Base-by-base conservation (phyloP, 495 filamentous ascomycete species). In the Penicillium taxi region DNA sequence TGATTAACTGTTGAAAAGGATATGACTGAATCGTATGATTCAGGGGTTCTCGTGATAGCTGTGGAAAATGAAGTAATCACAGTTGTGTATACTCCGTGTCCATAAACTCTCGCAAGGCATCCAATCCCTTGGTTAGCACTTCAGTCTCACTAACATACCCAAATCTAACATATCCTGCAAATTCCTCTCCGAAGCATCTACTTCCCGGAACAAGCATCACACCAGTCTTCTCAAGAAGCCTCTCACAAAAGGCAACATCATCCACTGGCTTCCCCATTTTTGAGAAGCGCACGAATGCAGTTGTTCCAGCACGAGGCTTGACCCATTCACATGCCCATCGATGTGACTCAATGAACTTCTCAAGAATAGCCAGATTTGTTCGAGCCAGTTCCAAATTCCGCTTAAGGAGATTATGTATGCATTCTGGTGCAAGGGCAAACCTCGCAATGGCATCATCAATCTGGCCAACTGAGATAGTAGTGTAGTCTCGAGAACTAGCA, bases 201-300 rank as follows among this genome's bases (percentile, higher is more conserved):
- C 78, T 76, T 0, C 78, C 89, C 1, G 89, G 87, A 12, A 86
- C 60, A 48, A 93, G 69, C 72, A 94, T 70, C n/a, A 90, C 83
- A 8, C 84, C 84, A 0, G 69, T 78, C 55, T 78, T 73, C 35
- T 81, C 74, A 13, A 81, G 59, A 13, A 94, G 55, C 47, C 73
- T 68, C 50, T 80, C 65, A 47, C 84, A 89, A 45, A 94, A 86
- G 4, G 60, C 66, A 18, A 73, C 72, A 43, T 88, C 82, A 43
- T 93, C 74, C 1, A 93, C 70, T 2, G 79, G 70, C 45, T 68
- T 65, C 2, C 88, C 84, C 38, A 66, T 67, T 36, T 70, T 64
- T 4, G 45, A 66, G 42, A 94, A 86, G 39, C 74, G 77, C 15
- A 94, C 69, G 48, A 94, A 81, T 1, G 83, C 84, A 4, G 83